Evolutionary conservation across 495 filamentous ascomycete species (phyloP), one percentile per base, ranked within the genome.

Genomic region (Cercophora newfieldiana): DNA sequence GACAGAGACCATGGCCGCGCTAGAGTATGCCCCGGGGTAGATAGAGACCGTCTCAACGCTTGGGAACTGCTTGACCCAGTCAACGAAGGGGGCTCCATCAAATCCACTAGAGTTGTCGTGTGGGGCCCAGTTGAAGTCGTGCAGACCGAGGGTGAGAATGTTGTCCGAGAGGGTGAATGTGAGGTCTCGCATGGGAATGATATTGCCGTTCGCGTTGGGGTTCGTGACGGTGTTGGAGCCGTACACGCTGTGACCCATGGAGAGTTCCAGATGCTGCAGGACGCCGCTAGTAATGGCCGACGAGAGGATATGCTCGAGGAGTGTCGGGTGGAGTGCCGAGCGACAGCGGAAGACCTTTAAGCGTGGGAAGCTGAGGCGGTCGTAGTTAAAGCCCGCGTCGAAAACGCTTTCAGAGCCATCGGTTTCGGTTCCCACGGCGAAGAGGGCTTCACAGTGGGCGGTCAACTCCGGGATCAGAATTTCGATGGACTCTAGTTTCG

Each of bases 91-190:
- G 19, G 66, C 33, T 44, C 70, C 72, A 64, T 67, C 54, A 49
- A 74, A 73, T 6, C 6, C n/a, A 7, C 7, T 21, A 21, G 53
- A 53, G 62, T 58, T 55, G 24, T 25, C 55, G 25, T 26, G 29
- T 24, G 55, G 50, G 22, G 30, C 24, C 58, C 60, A 74, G 61
- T 76, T 74, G 63, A 76, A 74, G 60, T 66, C 28, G 68, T 59
- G 49, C 10, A 76, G 63, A 1, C 72, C 74, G 3, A 76, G 57
- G 12, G 66, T 69, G 57, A 61, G 60, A 10, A 76, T 25, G 61
- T 26, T 65, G 0, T 66, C 61, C 1, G 66, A 64, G 24, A 14
- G 1, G 18, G 67, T 33, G 55, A 69, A 71, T 24, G 47, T 22
- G 10, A 60, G 63, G 28, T 71, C 72, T 16, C 18, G 25, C 19